Evolutionary conservation across 2,329 filamentous ascomycete species (phyloP), one percentile per base, ranked within the genome.

Genomic region (Aspergillus vadensis): DNA sequence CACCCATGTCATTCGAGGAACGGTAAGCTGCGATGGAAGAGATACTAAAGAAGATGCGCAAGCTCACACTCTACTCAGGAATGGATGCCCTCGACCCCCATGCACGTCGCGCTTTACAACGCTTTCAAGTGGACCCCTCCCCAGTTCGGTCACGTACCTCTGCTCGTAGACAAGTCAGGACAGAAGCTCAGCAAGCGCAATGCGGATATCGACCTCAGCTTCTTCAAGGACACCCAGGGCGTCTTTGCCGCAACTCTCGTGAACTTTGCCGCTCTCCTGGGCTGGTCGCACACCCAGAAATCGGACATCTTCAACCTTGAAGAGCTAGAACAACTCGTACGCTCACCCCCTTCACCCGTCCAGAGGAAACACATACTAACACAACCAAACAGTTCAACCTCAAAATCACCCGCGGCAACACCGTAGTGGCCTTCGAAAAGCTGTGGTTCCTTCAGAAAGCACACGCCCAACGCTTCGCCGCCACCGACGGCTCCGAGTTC

Each of bases 41-140:
- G 25, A 30, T 21, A n/a, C 12, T 4, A 17, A 10, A 39, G 19
- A n/a, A 2, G 43, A 6, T 8, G 19, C 10, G 19, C 4, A 23
- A 30, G 21, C 19, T 21, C 5, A 12, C 27, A 9, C n/a, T 1
- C 12, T 5, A 4, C 10, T n/a, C 36, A 91, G 83, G 95, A 99
- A 84, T 99, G 95, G 95, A 90, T 99, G 79, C 87, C 94, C 36
- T 97, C 93, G 0, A 98, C 95, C 0, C 92, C 93, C 0, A 91
- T 90, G 72, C 88, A 91, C 72, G 79, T 89, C 59, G 83, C 83
- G 38, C 74, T 95, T n/a, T 95, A 95, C 72, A 77, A 90, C 52
- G 90, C 90, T 2, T 90, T 95, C 71, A 83, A 86, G 5, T 95
- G 91, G 91, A 72, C 83, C 27, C 82, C 87, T 1, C 91, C 91